Evolutionary conservation across 805 yeast species (phyloP).

Genomic region (Candida pseudofarinosa): DNA sequence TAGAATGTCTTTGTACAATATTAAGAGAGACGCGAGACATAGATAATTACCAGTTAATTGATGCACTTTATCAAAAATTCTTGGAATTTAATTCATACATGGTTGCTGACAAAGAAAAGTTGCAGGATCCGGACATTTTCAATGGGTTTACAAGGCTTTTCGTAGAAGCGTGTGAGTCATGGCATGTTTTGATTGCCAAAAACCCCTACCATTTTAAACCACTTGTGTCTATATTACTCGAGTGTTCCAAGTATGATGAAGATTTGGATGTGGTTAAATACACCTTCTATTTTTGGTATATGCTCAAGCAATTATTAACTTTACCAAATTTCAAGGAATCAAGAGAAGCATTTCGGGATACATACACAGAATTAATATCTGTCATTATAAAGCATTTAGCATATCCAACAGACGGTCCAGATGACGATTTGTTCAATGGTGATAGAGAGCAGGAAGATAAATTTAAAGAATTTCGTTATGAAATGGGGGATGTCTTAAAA

Average conservation of each 20-base stretch:
- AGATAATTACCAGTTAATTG: constrained; percentile 56
- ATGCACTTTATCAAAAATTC: constrained; percentile 65
- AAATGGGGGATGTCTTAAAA: constrained; percentile 96
- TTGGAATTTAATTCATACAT: constrained; percentile 55
- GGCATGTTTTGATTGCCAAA: constrained; percentile 84
- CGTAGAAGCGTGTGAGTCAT: constrained; percentile 91
- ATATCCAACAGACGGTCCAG: constrained; percentile 52
- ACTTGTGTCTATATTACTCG: constrained; percentile 67
- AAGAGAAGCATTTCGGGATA: constrained; percentile 45
- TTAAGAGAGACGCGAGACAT: constrained; percentile 79
- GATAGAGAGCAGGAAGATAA: constrained; percentile 86
- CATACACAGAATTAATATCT: constrained; percentile 55
- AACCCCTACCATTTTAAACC: constrained; percentile 66
- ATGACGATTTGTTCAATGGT: constrained; percentile 47
- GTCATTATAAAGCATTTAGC: constrained; percentile 65
- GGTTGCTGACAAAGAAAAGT: constrained; percentile 26
- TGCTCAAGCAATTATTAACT: constrained; percentile 66
- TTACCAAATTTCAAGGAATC: constrained; percentile 56
- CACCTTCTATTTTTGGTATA: constrained; percentile 91
- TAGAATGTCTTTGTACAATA: constrained; percentile 82
- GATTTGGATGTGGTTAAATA: constrained; percentile 88
- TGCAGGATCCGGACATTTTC: constrained; percentile 61
- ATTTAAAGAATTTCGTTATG: constrained; percentile 90
- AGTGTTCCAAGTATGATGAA: constrained; percentile 67
- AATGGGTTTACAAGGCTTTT: constrained; percentile 71